Evolutionary conservation across 2,329 filamentous ascomycete genomes (phyloP), one percentile per base, ranked within the genome.

Genomic region (Cladosporium sp.): DNA sequence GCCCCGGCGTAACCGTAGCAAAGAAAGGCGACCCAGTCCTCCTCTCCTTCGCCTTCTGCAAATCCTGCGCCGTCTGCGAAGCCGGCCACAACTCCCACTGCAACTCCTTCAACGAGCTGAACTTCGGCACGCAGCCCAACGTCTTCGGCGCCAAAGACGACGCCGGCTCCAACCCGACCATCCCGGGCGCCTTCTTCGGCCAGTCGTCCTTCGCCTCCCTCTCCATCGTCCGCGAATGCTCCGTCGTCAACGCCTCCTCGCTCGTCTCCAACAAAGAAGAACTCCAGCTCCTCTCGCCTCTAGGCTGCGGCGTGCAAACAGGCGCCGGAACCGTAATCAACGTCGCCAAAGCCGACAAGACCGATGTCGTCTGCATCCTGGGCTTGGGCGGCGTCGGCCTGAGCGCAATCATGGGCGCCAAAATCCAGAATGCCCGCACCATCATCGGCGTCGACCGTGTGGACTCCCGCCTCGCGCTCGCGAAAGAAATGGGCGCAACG

Each of bases 351-450:
- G 77, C 77, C 0, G 73, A 71, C 7, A 66, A 72, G 4, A 69
- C 73, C 0, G 79, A 82, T 65, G 69, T 75, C 7, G 72, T 83
- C 34, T 74, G 78, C 26, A 74, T 84, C 46, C 72, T 82, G 26
- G 82, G 81, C 3, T 74, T 83, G 0, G 80, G 81, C 6, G 81
- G 80, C 11, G 81, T 85, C 0, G 82, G 82, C 1, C 71, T 84
- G 46, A 76, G 74, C 26, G 81, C 81, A 0, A 74, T 84, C 58
- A 83, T 82, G 79, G 82, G 80, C 5, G 80, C 82, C 0, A 82
- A 81, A 34, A 78, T 84, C 6, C 73, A 70, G 36, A 77, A 76
- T 2, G 77, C 75, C 66, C 72, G 71, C 39, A 74, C 69, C 18
- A 80, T 82, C 67, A 77, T 82, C 68, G 80, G 76, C 13, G 69